Conservation (phyloP, 2,329 filamentous ascomycete species). For the Ustulina deusta region DNA sequence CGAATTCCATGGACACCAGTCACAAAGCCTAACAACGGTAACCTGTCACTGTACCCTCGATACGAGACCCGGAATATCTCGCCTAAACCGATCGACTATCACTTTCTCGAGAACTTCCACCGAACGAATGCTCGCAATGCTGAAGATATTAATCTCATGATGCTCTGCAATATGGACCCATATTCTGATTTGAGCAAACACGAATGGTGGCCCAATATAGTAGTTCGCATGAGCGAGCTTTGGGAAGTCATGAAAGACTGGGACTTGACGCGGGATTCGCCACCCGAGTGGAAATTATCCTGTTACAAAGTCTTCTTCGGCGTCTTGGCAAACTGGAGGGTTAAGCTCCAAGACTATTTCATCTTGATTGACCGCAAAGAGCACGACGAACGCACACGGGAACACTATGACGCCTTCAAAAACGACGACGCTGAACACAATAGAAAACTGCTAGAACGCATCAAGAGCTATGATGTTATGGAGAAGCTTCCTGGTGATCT, state of each 20-base stretch:
- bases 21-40: too few species aligned
- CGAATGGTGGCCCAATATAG: conserved; percentile 21
- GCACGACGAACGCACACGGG: neutral
- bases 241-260: neutral
- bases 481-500: conserved; percentile 9
- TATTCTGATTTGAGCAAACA: too few species aligned
- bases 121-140: neutral
- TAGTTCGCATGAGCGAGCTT: conserved; percentile 14
- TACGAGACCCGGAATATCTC: neutral
- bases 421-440: neutral
- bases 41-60: neutral
- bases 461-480: conserved; percentile 5
- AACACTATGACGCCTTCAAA: neutral
- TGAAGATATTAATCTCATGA: neutral
- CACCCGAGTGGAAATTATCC: neutral
- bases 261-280: neutral
- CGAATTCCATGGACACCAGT: neutral
- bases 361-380: conserved; percentile 11
- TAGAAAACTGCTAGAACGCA: neutral
- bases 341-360: conserved; percentile 19
- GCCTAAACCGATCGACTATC: conserved; percentile 16
- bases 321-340: neutral
- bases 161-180: too few species aligned
- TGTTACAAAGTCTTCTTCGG: neutral
- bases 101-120: conserved; percentile 29